A percentile compares a stretch with the other conserved stretches of the same genome.
These are phyloP conservation scores for Pinus albicaulis DNA, from an alignment of 75 land plant species.

Conservation along the genomic window DNA sequence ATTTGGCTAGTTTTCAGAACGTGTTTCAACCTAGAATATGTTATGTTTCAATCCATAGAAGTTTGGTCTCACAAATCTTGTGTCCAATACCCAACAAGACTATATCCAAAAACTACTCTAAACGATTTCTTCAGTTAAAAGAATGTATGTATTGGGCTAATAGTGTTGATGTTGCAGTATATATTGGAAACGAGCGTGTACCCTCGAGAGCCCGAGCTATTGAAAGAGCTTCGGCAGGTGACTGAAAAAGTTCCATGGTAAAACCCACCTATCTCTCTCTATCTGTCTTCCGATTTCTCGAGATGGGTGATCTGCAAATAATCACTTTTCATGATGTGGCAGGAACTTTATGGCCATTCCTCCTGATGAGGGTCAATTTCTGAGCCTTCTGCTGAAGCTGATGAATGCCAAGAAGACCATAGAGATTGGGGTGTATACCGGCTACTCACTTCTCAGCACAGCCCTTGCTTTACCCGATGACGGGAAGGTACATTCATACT, in stretches of 20 bases:
- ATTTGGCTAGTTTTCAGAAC: no score
- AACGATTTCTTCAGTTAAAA: no score
- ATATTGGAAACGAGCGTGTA: constrained; percentile 75
- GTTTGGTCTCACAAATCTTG: no score
- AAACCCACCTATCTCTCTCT: not conserved
- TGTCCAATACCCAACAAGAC: no score
- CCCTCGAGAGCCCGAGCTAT: constrained; percentile 63
- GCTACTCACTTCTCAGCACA: constrained; percentile 79
- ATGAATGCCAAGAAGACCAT: constrained; percentile 85
- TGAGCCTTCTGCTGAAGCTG: constrained; percentile 66
- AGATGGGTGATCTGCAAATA: no score
- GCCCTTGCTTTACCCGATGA: constrained; percentile 86
- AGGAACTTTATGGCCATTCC: constrained; percentile 45
- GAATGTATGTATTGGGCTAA: no score
- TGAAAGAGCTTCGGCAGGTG: constrained; percentile 65
- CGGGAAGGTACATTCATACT: constrained; percentile 40
- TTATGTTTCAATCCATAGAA: no score
- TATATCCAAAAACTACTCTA: no score
- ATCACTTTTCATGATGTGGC: no score
- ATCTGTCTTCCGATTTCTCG: no score
- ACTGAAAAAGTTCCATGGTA: constrained; percentile 54
- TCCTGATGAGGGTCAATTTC: constrained; percentile 77
- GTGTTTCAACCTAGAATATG: no score
- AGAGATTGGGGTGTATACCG: constrained; percentile 79
- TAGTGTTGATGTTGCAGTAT: constrained; percentile 39